Base-by-base conservation (phyloP, 345 rosid genomes). In the Ceriops tagal region DNA sequence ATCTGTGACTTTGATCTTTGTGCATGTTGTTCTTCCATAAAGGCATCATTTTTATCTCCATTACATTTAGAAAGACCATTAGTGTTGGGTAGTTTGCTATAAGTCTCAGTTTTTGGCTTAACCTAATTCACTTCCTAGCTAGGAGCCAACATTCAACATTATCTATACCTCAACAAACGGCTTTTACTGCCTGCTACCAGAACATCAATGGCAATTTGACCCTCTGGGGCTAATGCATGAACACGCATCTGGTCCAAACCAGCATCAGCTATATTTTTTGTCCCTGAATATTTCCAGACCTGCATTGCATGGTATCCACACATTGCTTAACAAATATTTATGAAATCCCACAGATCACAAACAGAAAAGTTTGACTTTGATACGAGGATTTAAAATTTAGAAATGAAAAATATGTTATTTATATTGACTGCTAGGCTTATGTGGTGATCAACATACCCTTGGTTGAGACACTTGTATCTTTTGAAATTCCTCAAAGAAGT, bases 381-480 rank as follows among this genome's bases (percentile, higher is more conserved):
- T 7, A 1, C 3, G 2, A 53, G 31, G 37, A 20, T 34, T 34
- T 34, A 34, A 34, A 34, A 34, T 34, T 34, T 34, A 7, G 37
- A 34, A 34, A 34, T 34, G 37, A 34, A 34, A 34, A 6, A 34
- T 34, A 34, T 8, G 9, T 21, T 34, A 32, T 34, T 3, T 10
- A 43, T 13, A 15, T 15, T 13, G 49, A 43, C 4, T 1, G 15
- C 5, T 43, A 13, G 18, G 16, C 49, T 13, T 16, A 3, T 43
- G 30, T 56, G 16, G 18, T 19, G 30, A 69, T 58, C 46, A 73
- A 31, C 75, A 68, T 83, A 91, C 97, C 88, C 67, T 64, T 63
- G 92, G 92, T 64, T 72, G 83, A n/a, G 96, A 82, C 26, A 83
- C 92, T 66, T 77, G 85, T 70, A 74, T 75, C 77, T 88, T 88